Percentiles rank a stretch among this genome's conserved stretches.
These are phyloP conservation scores for Dactylellina drechsleri DNA, from an alignment of 2,329 filamentous ascomycete species.

Conservation along the genomic window DNA sequence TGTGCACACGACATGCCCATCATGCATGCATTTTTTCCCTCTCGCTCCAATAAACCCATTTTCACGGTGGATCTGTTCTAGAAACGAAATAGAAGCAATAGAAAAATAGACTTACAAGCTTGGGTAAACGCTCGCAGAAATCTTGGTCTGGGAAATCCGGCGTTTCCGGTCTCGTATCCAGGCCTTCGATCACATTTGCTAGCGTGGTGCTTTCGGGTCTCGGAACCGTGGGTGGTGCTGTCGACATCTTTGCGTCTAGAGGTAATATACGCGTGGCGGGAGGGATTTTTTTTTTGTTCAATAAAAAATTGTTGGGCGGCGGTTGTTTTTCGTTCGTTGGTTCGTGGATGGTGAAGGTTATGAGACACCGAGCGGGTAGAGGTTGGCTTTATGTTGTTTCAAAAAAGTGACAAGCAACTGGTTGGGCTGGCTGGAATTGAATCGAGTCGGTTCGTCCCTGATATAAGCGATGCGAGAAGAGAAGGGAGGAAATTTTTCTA, in stretches of 20 bases:
- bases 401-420: slow-evolving; percentile 1
- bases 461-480: not conserved
- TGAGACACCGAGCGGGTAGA: not conserved
- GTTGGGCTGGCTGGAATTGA: not conserved
- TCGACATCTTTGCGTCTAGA: slow-evolving; percentile 26
- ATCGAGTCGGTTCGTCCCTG: not conserved
- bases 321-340: too few species aligned
- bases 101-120: slow-evolving; percentile 56
- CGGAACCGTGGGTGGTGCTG: slow-evolving; percentile 12
- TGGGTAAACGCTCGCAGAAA: slow-evolving; percentile 57
- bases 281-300: not conserved
- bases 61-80: not conserved
- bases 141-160: slow-evolving; percentile 44
- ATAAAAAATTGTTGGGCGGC: not conserved
- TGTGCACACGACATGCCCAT: slow-evolving; percentile 25
- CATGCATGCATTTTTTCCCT: slow-evolving; percentile 12
- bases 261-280: not conserved
- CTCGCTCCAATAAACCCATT: not conserved
- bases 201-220: slow-evolving; percentile 38
- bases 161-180: slow-evolving; percentile 21
- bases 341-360: not conserved
- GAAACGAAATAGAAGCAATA: not conserved
- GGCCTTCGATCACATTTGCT: slow-evolving; percentile 27
- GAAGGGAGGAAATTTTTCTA: not conserved
- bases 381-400: not conserved